These are phyloP conservation scores for Kodamaea suecica DNA, from an alignment of 1,139 yeast species.

Conservation along the genomic window DNA sequence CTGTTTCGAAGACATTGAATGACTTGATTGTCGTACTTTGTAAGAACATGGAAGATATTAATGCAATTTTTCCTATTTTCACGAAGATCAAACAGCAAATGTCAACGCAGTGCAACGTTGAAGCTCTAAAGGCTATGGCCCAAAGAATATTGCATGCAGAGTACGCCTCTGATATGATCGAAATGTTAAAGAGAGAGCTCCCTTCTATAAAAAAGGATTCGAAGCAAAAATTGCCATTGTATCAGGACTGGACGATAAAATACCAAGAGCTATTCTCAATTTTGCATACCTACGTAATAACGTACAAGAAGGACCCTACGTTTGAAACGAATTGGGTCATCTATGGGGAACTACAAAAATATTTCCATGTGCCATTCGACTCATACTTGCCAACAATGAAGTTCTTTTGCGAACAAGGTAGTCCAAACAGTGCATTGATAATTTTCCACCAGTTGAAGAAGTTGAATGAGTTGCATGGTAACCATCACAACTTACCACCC, in stretches of 20 bases:
- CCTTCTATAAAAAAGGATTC: conserved; percentile 43
- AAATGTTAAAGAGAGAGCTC: conserved; percentile 57
- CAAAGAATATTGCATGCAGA: conserved; percentile 45
- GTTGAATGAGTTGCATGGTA: conserved; percentile 54
- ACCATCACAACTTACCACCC: conserved; percentile 46
- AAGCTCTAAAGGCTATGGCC: conserved; percentile 49
- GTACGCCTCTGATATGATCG: conserved; percentile 56
- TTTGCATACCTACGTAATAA: conserved; percentile 46
- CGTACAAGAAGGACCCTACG: conserved; percentile 38
- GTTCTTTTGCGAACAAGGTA: conserved; percentile 53
- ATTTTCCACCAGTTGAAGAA: conserved; percentile 63
- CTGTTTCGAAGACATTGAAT: conserved; percentile 30
- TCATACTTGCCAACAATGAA: conserved; percentile 59
- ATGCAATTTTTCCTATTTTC: conserved; percentile 32
- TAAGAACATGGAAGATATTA: conserved; percentile 18
- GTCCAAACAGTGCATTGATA: conserved; percentile 63
- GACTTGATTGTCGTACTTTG: conserved; percentile 28
- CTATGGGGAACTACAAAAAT: conserved; percentile 57
- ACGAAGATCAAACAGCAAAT: conserved; percentile 39
- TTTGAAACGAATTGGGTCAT: conserved; percentile 60
- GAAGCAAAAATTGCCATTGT: conserved; percentile 28
- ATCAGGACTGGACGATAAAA: conserved; percentile 24
- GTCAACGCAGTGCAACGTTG: conserved; percentile 27
- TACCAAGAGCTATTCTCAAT: conserved; percentile 35
- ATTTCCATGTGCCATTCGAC: conserved; percentile 59